Conservation (phyloP, 495 filamentous ascomycete species). For the Talaromyces liani region DNA sequence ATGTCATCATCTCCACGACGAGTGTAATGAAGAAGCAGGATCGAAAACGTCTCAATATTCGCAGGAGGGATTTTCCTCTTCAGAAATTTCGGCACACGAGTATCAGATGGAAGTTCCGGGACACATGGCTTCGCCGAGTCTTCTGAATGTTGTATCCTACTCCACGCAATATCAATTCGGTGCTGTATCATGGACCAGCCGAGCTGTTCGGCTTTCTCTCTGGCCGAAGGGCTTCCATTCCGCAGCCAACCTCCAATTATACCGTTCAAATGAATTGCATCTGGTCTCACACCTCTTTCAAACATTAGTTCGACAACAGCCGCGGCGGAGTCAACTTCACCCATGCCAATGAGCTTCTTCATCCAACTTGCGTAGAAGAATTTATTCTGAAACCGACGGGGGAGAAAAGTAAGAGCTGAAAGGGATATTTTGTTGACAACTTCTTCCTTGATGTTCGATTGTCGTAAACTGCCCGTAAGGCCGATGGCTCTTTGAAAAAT, state of each 20-base stretch:
- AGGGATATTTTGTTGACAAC: constrained; percentile 46
- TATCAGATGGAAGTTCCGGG: constrained; percentile 14
- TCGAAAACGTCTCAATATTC: constrained; percentile 67
- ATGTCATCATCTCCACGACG: constrained; percentile 48
- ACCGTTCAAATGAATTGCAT: constrained; percentile 66
- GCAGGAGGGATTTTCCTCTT: constrained; percentile 45
- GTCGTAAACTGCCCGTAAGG: constrained; percentile 38
- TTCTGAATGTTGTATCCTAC: constrained; percentile 23
- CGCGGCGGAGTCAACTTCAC: constrained; percentile 60
- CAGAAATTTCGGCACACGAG: constrained; percentile 27
- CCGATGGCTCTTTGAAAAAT: constrained; percentile 40
- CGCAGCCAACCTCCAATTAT: constrained; percentile 69
- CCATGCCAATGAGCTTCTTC: constrained; percentile 68
- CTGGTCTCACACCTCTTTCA: constrained; percentile 53
- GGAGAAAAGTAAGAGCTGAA: constrained; percentile 45
- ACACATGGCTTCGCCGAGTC: constrained; percentile 9
- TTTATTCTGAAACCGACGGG: constrained; percentile 59
- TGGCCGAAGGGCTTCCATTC: constrained; percentile 41
- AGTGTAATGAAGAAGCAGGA: constrained; percentile 66
- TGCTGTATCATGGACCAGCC: constrained; percentile 72
- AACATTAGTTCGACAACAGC: constrained; percentile 63
- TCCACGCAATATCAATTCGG: constrained; percentile 51
- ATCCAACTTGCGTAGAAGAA: constrained; percentile 80
- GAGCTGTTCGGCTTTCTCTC: constrained; percentile 57
- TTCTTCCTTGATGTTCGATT: constrained; percentile 34